Conservation (phyloP, 225 moss, liverwort and hornwort species). For the Climacium dendroides region DNA sequence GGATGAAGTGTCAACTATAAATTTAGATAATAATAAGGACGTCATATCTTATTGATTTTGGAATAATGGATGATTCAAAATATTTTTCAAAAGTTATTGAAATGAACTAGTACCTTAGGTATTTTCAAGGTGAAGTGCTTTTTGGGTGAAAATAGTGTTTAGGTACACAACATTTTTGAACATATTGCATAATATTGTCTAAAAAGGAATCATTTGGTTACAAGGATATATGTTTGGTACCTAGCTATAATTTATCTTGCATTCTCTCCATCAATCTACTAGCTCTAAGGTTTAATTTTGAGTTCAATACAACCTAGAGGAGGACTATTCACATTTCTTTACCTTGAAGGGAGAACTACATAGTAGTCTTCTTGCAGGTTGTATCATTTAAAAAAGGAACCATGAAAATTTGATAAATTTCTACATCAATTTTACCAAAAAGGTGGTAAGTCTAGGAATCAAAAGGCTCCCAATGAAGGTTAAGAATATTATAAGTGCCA, state of each 20-base stretch:
- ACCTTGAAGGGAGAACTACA: fast-evolving
- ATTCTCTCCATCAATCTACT: neutral
- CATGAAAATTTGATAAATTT: neutral
- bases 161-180: neutral
- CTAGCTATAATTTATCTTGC: neutral
- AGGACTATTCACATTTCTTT: neutral
- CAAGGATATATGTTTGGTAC: neutral
- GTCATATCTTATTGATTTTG: neutral
- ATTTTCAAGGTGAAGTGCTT: neutral
- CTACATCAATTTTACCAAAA: neutral
- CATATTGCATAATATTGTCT: no score
- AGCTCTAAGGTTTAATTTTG: neutral
- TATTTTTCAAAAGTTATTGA: neutral
- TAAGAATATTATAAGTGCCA: neutral
- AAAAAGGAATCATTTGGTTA: neutral
- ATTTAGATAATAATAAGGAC: neutral
- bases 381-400: neutral
- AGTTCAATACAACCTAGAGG: neutral
- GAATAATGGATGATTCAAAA: neutral
- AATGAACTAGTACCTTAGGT: neutral
- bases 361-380: fast-evolving
- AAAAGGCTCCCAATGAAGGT: neutral
- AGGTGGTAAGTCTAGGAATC: neutral
- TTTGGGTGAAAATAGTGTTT: neutral
- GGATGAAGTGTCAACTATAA: no score